Evolutionary conservation across 352 stramenopile genomes (phyloP).

Genomic region (Phytophthora uliginosa): DNA sequence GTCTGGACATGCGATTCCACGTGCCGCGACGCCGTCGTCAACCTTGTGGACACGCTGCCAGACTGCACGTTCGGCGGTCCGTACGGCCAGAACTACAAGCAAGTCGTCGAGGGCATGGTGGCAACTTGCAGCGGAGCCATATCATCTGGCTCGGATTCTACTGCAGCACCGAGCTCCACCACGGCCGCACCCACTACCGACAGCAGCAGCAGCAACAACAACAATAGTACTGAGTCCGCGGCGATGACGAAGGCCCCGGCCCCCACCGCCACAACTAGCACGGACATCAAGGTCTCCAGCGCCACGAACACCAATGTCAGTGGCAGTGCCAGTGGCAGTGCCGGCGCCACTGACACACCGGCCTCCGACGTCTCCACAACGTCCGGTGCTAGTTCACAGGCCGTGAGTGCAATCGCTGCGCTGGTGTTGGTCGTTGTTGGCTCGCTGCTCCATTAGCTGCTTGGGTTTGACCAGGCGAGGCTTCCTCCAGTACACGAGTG

Average conservation of each 20-base stretch:
- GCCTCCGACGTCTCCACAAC: background rate
- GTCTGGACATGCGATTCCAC: conserved; percentile 23
- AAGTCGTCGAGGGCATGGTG: conserved; percentile 2
- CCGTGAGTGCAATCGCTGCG: background rate
- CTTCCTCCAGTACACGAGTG: too few species aligned
- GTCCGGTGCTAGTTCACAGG: background rate
- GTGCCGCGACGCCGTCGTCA: conserved; percentile 17
- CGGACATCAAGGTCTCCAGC: too few species aligned
- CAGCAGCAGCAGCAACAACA: too few species aligned
- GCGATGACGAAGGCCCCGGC: too few species aligned
- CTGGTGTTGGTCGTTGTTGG: conserved; percentile 13
- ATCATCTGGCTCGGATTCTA: too few species aligned
- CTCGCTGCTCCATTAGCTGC: conserved; percentile 2
- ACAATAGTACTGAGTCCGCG: too few species aligned
- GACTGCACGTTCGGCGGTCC: conserved; percentile 19
- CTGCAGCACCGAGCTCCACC: too few species aligned
- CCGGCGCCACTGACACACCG: background rate
- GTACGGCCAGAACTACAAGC: conserved; percentile 26
- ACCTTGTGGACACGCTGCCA: conserved; percentile 15
- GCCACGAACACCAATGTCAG: background rate
- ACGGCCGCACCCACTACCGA: too few species aligned
- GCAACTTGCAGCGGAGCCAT: too few species aligned
- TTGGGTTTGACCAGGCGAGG: background rate
- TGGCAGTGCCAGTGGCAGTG: background rate
- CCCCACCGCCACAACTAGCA: too few species aligned